phyloP scores from a whole-genome alignment of 306 rosid species.

The Acacia crassicarpa region DNA sequence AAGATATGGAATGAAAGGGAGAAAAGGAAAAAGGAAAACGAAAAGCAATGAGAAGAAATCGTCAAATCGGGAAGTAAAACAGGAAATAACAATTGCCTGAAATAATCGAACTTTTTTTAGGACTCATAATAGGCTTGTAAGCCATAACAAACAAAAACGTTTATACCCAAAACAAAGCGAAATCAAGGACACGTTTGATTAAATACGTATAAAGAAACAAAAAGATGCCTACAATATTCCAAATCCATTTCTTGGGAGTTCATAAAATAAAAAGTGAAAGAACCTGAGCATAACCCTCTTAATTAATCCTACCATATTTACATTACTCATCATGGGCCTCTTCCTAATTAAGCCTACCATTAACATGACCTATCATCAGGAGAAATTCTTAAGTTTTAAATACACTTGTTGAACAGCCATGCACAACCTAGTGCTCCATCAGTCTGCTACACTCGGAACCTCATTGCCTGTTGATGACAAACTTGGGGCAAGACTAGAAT shows the following conservation, averaged over 20 bases:
- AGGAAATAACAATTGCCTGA: constrained; percentile 34
- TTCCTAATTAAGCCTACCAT: background rate
- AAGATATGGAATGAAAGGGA: background rate
- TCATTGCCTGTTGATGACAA: background rate
- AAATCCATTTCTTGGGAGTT: background rate
- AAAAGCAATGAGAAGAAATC: background rate
- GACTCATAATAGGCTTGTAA: too few species aligned
- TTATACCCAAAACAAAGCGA: too few species aligned
- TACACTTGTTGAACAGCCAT: too few species aligned
- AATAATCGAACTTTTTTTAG: too few species aligned
- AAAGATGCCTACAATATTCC: too few species aligned
- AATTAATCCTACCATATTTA: background rate
- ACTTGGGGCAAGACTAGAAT: background rate
- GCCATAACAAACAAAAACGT: too few species aligned
- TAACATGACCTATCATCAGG: background rate
- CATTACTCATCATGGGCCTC: background rate
- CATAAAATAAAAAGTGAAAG: background rate
- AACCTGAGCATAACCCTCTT: background rate
- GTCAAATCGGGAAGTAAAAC: background rate
- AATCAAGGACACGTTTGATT: too few species aligned
- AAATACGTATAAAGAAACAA: too few species aligned
- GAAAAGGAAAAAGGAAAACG: background rate
- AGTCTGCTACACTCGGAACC: background rate
- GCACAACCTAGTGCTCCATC: background rate
- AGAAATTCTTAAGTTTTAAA: too few species aligned